Evolutionary conservation across 495 filamentous ascomycete species (phyloP).

Genomic region (Aspergillus diversus): DNA sequence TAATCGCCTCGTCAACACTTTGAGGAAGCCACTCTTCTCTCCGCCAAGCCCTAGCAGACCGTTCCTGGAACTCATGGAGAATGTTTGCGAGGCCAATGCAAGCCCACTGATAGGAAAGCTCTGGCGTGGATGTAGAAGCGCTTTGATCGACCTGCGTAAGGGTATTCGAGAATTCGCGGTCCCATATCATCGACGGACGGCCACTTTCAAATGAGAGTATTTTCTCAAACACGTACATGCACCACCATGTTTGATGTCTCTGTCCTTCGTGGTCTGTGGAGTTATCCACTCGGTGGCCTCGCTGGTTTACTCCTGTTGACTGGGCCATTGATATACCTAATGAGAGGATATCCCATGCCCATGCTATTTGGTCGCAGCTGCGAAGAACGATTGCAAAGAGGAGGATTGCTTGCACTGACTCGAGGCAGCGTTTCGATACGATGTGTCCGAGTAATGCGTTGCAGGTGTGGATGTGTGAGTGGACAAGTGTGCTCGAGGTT

Average conservation of each 20-base stretch:
- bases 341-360: conserved; percentile 11
- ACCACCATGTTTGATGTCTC: conserved; percentile 6
- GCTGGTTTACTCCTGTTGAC: conserved; percentile 11
- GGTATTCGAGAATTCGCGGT: conserved; percentile 2
- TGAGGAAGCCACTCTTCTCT: conserved; percentile 16
- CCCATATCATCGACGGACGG: conserved; percentile 13
- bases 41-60: conserved; percentile 7
- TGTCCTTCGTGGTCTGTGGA: too few relatives aligned
- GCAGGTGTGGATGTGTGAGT: not conserved
- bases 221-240: conserved; percentile 18
- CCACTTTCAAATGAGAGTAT: conserved; percentile 16
- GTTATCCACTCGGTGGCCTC: not conserved
- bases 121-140: too few relatives aligned
- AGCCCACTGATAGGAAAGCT: not conserved
- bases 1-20: conserved; percentile 12
- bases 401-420: conserved; percentile 5
- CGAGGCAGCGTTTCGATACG: not conserved
- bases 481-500: not conserved
- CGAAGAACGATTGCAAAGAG: conserved; percentile 5
- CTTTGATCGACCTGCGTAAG: not conserved
- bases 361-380: conserved; percentile 7
- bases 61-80: conserved; percentile 9
- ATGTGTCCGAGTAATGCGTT: conserved; percentile 5
- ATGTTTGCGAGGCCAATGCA: conserved; percentile 14
- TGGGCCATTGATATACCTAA: conserved; percentile 11